Conservation (phyloP, 495 filamentous ascomycete species). For the Cercophora scortea region DNA sequence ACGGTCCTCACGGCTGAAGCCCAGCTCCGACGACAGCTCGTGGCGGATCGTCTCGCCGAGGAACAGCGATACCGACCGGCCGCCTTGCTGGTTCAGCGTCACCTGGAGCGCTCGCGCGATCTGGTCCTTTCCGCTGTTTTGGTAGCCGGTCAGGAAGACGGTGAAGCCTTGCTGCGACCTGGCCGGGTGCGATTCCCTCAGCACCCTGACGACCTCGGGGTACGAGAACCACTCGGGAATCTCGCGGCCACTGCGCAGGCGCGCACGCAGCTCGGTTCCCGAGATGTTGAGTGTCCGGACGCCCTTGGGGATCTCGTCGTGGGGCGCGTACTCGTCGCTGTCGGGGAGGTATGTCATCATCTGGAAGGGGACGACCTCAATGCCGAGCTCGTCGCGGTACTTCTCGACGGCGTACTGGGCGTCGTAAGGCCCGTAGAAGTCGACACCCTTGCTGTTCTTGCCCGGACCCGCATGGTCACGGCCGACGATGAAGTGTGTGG, state of each 20-base stretch:
- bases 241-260: slow-evolving; percentile 80
- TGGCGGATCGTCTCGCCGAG: slow-evolving; percentile 90
- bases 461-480: slow-evolving; percentile 96
- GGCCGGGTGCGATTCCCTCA: slow-evolving; percentile 89
- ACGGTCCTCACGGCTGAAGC: slow-evolving; percentile 89
- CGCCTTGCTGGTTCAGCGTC: slow-evolving; percentile 96
- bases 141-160: slow-evolving; percentile 94
- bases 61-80: slow-evolving; percentile 85
- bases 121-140: slow-evolving; percentile 93
- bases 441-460: slow-evolving; percentile 90
- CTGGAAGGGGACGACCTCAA: slow-evolving; percentile 98
- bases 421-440: slow-evolving; percentile 98
- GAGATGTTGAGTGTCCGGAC: slow-evolving; percentile 93
- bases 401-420: slow-evolving; percentile 97
- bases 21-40: slow-evolving; percentile 90
- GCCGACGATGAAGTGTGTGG: slow-evolving; percentile 98
- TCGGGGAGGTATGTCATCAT: slow-evolving; percentile 99
- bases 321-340: slow-evolving; percentile 88
- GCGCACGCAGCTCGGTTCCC: slow-evolving; percentile 86
- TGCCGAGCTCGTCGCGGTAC: slow-evolving; percentile 91
- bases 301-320: slow-evolving; percentile 78
- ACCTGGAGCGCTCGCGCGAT: slow-evolving; percentile 94
- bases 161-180: slow-evolving; percentile 91
- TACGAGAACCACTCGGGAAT: slow-evolving; percentile 99
- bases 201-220: slow-evolving; percentile 93